Conservation (phyloP, 2,329 filamentous ascomycete species). For the Arthrinium phaeospermum region DNA sequence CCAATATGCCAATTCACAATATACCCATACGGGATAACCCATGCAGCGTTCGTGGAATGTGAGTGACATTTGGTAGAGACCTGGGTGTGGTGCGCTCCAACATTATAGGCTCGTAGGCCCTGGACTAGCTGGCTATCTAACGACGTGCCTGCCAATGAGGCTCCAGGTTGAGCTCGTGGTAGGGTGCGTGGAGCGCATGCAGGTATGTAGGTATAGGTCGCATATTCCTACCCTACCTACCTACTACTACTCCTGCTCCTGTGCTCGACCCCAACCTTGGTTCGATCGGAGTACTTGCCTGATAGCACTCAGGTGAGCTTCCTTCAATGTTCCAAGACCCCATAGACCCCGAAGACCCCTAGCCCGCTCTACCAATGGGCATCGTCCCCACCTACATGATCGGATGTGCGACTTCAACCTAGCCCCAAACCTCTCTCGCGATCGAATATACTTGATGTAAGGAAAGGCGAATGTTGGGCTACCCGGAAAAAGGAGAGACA, state of each 20-base stretch:
- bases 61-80: not conserved
- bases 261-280: not conserved
- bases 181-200: not conserved
- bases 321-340: not conserved
- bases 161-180: not conserved
- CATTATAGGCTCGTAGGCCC: not conserved
- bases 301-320: not conserved
- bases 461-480: not conserved
- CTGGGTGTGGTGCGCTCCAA: not conserved
- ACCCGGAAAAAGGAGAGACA: not conserved
- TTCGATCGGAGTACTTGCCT: not conserved
- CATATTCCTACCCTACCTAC: constrained; percentile 1
- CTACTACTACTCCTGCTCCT: not conserved
- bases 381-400: not conserved
- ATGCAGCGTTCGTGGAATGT: constrained; percentile 2
- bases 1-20: not conserved
- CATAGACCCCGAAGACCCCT: not conserved
- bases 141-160: constrained; percentile 12
- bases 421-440: not conserved
- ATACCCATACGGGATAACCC: constrained; percentile 8
- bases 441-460: not conserved
- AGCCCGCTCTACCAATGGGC: not conserved
- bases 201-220: constrained; percentile 8
- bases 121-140: constrained; percentile 6
- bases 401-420: constrained; percentile 4